phyloP scores from a whole-genome alignment of 1,284 basidiomycete species.

The Omphalotus olearius region DNA sequence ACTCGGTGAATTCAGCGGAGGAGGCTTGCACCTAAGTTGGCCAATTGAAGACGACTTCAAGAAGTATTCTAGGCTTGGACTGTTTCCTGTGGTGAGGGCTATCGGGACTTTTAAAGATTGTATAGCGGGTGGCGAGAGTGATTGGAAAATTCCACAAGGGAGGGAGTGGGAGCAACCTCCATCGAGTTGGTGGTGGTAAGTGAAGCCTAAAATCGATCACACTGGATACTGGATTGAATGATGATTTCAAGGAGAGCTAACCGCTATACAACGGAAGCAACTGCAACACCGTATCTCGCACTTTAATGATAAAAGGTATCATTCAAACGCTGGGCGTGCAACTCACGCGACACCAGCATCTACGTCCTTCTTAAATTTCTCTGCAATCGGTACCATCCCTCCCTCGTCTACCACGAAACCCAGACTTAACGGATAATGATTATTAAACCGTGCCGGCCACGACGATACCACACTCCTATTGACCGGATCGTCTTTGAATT shows the following conservation, averaged over 20 bases:
- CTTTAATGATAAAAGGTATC: too few relatives aligned
- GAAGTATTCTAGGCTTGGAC: neutral
- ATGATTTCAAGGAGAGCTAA: too few relatives aligned
- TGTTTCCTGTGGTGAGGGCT: slow-evolving; percentile 4
- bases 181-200: neutral
- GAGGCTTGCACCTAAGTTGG: slow-evolving; percentile 7
- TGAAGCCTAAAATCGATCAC: neutral
- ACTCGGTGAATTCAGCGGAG: neutral
- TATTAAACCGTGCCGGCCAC: slow-evolving; percentile 45
- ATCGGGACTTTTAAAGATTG: slow-evolving; percentile 2
- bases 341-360: slow-evolving; percentile 19
- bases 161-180: neutral
- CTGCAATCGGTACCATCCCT: slow-evolving; percentile 41
- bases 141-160: slow-evolving; percentile 6
- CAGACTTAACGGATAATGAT: slow-evolving; percentile 37
- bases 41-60: slow-evolving; percentile 1
- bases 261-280: too few relatives aligned
- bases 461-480: slow-evolving; percentile 41
- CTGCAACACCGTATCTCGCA: too few relatives aligned
- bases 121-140: neutral
- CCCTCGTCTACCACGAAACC: slow-evolving; percentile 42
- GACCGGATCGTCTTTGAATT: slow-evolving; percentile 38
- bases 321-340: too few relatives aligned
- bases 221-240: too few relatives aligned
- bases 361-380: slow-evolving; percentile 33